Conservation (phyloP, 23 red algal genomes). For the Cyanidium caldarium region DNA sequence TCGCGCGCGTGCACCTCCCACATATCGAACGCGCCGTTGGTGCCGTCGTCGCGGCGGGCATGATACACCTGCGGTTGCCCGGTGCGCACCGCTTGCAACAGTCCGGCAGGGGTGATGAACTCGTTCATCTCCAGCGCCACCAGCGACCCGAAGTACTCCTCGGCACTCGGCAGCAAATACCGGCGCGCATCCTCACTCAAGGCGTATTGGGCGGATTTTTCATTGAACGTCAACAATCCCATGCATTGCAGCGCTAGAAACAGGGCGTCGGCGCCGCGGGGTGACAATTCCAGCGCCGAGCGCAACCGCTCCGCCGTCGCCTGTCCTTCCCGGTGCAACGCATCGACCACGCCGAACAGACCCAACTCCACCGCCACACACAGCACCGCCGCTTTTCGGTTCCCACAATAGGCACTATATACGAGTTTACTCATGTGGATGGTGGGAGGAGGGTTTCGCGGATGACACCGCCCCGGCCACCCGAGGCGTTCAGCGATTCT, state of each 20-base stretch:
- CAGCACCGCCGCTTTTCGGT: conserved; percentile 1
- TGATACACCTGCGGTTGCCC: not conserved
- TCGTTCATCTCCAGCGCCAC: not conserved
- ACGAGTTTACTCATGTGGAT: too few relatives aligned
- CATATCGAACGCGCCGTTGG: not conserved
- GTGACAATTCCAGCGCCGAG: not conserved
- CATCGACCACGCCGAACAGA: not conserved
- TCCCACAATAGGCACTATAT: not conserved
- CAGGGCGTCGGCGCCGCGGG: not conserved
- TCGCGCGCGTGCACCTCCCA: not conserved
- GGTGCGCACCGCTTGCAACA: not conserved
- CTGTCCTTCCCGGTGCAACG: not conserved
- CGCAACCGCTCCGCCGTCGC: not conserved
- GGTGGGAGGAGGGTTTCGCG: too few relatives aligned
- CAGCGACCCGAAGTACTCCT: not conserved
- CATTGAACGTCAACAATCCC: not conserved
- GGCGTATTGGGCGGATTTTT: not conserved
- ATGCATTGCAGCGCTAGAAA: not conserved
- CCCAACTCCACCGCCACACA: not conserved
- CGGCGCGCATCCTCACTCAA: not conserved
- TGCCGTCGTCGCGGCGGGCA: too few relatives aligned
- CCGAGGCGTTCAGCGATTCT: too few relatives aligned
- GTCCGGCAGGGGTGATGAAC: not conserved
- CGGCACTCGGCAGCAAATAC: not conserved
- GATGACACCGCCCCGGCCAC: too few relatives aligned